Evolutionary conservation across 345 rosid genomes (phyloP).

Genomic region (Eucalyptus rudis): DNA sequence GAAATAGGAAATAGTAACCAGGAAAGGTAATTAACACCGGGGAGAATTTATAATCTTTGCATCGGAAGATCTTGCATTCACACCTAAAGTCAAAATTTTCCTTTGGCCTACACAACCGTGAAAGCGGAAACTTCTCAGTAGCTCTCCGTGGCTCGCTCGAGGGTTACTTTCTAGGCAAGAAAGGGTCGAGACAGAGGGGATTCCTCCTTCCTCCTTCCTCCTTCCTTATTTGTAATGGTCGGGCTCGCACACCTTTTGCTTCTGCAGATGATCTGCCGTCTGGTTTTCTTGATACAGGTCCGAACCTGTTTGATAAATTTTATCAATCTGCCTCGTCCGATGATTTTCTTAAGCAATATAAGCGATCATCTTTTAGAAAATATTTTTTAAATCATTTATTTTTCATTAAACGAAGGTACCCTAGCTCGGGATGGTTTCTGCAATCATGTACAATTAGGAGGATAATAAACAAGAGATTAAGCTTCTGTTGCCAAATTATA

Average conservation of each 20-base stretch:
- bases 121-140: not conserved
- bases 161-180: not conserved
- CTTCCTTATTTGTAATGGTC: not conserved
- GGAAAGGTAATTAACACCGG: not conserved
- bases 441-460: not conserved
- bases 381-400: too few species aligned
- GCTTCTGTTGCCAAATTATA: not conserved
- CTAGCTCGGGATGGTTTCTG: not conserved
- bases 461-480: not conserved
- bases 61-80: not conserved
- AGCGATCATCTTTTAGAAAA: accelerated
- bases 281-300: not conserved
- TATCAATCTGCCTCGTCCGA: accelerated
- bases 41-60: not conserved
- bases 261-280: not conserved
- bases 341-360: too few species aligned
- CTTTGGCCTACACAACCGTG: not conserved
- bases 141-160: not conserved
- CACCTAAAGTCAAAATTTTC: not conserved
- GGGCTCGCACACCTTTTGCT: not conserved
- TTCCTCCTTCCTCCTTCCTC: not conserved
- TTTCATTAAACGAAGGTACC: too few species aligned
- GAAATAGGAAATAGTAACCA: not conserved
- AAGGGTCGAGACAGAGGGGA: not conserved
- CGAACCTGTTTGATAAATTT: not conserved